Evolutionary conservation across 2,329 filamentous ascomycete species (phyloP), one percentile per base, ranked within the genome.

Genomic region (Cladosporium cucumerinum): DNA sequence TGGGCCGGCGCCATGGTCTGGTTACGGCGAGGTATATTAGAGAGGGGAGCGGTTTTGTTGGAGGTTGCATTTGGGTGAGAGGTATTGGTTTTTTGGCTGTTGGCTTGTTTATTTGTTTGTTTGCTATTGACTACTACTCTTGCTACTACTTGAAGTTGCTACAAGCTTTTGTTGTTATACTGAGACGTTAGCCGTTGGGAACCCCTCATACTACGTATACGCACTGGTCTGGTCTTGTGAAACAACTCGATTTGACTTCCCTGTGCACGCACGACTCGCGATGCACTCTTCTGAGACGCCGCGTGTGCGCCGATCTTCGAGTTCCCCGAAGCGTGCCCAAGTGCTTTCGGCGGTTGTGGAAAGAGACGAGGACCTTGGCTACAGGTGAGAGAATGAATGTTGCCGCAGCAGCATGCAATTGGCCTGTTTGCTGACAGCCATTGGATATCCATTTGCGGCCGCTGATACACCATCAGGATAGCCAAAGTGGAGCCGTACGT

Each of bases 401-500:
- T 5, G n/a, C 36, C 7, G 36, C 18, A 46, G 36, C 18, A 46
- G 39, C 39, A 21, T 46, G 39, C n/a, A 2, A 46, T 46, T 46
- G 39, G n/a, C 39, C n/a, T 12, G 6, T 21, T n/a, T 46, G 39
- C 39, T 21, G 39, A n/a, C 39, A 21, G n/a, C 39, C n/a, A 21
- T 23, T 46, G n/a, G n/a, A 11, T 10, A 21, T 6, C 39, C 39
- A 10, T 21, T 36, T 26, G 30, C 25, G 12, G 57, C 34, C 34
- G 36, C 54, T 64, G 23, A 64, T 43, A 26, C 25, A 23, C 12
- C 14, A 39, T 25, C 28, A 64, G 61, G 26, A 11, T 39, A 16
- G 61, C 32, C 21, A 57, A 58, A 10, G 39, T 46, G n/a, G 39
- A 64, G 32, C 46, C 49, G 7, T 54, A 59, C 46, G 46, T 64